Percentiles rank a stretch among this genome's conserved stretches.
Conservation (phyloP, 495 filamentous ascomycete species). For the Trichoderma asperelloides region DNA sequence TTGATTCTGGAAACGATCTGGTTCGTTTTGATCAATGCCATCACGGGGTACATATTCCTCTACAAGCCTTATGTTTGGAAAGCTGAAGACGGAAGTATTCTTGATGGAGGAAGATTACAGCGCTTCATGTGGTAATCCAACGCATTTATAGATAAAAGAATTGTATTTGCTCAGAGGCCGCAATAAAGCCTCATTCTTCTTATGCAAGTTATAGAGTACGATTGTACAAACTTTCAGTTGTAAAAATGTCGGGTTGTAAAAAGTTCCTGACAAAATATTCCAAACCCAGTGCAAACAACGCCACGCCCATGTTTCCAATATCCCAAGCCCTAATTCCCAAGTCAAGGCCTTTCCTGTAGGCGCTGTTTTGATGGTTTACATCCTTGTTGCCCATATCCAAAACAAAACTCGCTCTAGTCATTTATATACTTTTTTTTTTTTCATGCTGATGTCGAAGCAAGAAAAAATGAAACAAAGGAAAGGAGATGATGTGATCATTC, state of each 20-base stretch:
- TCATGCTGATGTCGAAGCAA: background rate
- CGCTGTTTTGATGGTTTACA: background rate
- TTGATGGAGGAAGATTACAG: conserved; percentile 72
- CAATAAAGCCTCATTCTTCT: background rate
- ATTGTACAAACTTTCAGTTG: background rate
- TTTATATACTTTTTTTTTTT: conserved; percentile 4
- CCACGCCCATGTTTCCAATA: background rate
- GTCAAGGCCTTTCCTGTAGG: conserved; percentile 3
- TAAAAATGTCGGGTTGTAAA: background rate
- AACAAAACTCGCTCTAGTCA: conserved; percentile 7
- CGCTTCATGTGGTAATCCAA: conserved; percentile 79
- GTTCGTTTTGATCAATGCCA: conserved; percentile 63
- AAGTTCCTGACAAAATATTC: too few species aligned
- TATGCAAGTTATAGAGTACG: background rate
- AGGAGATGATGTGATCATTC: background rate
- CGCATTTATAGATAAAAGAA: background rate
- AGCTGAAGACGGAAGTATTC: conserved; percentile 27
- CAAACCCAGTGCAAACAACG: background rate
- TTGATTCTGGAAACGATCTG: conserved; percentile 68
- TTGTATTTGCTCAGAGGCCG: background rate
- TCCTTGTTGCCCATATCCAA: background rate
- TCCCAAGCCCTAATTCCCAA: background rate
- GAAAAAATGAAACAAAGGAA: background rate
- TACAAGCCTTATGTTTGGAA: conserved; percentile 72
- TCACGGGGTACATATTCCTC: conserved; percentile 75